Evolutionary conservation across 805 yeast genomes (phyloP).

Genomic region (Metschnikowia corniflorae): DNA sequence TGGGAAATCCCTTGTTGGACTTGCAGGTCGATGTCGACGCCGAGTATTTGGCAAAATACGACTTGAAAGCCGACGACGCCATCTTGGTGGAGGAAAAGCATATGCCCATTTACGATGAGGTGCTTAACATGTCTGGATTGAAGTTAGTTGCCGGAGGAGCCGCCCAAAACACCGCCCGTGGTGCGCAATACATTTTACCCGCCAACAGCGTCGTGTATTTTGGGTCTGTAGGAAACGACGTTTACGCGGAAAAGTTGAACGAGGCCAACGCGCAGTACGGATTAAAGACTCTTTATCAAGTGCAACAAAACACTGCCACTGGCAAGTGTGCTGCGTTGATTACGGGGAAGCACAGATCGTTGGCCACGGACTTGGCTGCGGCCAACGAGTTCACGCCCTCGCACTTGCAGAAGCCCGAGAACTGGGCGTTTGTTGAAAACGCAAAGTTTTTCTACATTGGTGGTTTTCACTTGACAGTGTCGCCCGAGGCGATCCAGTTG

Average conservation of each 20-base stretch:
- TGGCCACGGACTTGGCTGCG: conserved; percentile 95
- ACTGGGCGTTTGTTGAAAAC: conserved; percentile 80
- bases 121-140: conserved; percentile 56
- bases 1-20: conserved; percentile 91
- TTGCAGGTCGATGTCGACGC: conserved; percentile 72
- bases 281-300: conserved; percentile 79
- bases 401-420: conserved; percentile 83
- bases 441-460: conserved; percentile 90
- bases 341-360: conserved; percentile 82
- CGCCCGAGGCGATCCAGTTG: conserved; percentile 87
- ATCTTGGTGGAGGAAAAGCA: conserved; percentile 82
- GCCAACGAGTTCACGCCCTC: conserved; percentile 93
- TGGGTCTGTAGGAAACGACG: conserved; percentile 94
- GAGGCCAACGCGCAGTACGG: conserved; percentile 89
- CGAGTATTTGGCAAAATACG: conserved; percentile 74
- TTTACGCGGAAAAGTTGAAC: conserved; percentile 72
- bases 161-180: conserved; percentile 98
- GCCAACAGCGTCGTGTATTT: conserved; percentile 80
- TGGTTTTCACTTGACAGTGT: conserved; percentile 98
- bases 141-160: conserved; percentile 96
- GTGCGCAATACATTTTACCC: conserved; percentile 92
- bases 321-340: conserved; percentile 98
- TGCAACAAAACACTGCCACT: conserved; percentile 72
- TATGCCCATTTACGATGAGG: conserved; percentile 81
- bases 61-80: conserved; percentile 87